Percentiles rank a stretch among this genome's conserved stretches.
These are phyloP conservation scores for Plenodomus lindquistii DNA, from an alignment of 2,329 filamentous ascomycete genomes.

Conservation along the genomic window DNA sequence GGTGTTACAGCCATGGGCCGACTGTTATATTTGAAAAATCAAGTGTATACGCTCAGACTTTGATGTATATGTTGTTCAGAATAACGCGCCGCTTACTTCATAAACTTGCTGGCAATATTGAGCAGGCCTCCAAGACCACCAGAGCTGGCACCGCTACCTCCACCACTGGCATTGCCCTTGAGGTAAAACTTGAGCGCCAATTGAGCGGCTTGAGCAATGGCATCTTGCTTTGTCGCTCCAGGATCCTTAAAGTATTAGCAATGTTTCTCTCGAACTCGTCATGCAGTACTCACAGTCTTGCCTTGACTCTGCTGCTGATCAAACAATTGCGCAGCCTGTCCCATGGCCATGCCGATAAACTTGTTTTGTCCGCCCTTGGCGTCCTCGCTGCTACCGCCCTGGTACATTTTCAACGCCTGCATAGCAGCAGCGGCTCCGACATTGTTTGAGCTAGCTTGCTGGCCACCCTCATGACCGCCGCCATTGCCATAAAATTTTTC, in stretches of 20 bases:
- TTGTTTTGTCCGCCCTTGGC: constrained; percentile 67
- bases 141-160: constrained; percentile 47
- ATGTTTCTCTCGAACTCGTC: constrained; percentile 24
- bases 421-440: constrained; percentile 70
- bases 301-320: constrained; percentile 62
- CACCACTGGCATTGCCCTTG: constrained; percentile 66
- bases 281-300: constrained; percentile 52
- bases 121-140: constrained; percentile 58
- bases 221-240: constrained; percentile 76
- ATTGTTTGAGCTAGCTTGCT: constrained; percentile 49
- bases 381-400: constrained; percentile 53
- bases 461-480: constrained; percentile 38
- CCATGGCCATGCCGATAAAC: constrained; percentile 85
- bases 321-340: constrained; percentile 79
- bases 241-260: constrained; percentile 42
- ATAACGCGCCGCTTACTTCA: too few species aligned
- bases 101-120: constrained; percentile 66
- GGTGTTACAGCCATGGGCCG: too few species aligned
- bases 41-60: too few species aligned
- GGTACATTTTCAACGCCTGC: constrained; percentile 82
- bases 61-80: too few species aligned
- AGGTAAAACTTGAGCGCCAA: constrained; percentile 90
- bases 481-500: constrained; percentile 70
- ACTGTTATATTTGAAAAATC: too few species aligned
- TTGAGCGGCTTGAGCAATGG: constrained; percentile 77